Base-by-base conservation (phyloP, 805 yeast genomes). In the Isabelozyma rhagii region DNA sequence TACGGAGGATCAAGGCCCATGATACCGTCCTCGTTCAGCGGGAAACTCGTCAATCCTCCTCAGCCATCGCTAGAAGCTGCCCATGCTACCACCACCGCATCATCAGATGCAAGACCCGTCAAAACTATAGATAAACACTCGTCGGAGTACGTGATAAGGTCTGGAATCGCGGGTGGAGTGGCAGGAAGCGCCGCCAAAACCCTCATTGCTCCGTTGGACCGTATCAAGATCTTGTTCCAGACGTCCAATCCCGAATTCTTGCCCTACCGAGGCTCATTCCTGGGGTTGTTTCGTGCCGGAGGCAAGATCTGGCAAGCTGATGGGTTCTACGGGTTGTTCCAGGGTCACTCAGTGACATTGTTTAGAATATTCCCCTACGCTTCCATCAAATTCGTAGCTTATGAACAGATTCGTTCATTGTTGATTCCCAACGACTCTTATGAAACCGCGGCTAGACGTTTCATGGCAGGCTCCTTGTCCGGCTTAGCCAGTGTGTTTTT, bases 131-230 rank as follows among this genome's bases (percentile, higher is more conserved):
- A 88, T 61, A 89, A 86, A 57, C 86, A 81, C 47, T 83, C 90
- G 4, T 55, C 85, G 28, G 93, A 88, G 51, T 94, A 93, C 67
- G 83, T 94, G 14, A 51, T 89, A 38, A 78, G 90, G 53, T 85
- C 96, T 17, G 99, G 97, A 0, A 55, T 91, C 0, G 96, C 99
- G 0, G 99, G 99, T 15, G 99, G 99, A 2, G 58, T 89, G 3
- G 97, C 98, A 0, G 99, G 99, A 1, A 83, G 91, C 47, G 89
- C 94, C n/a, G 98, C 97, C 3, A 94, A 94, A 62, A 90, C 98
- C 0, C 74, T 92, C 48, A 89, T 94, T 42, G 99, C 99, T 0
- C 99, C 99, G 1, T 68, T 94, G 50, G 99, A 94, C 68, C 78
- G 99, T 59, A 93, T 94, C 56, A 94, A 94, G 71, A 94, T 94